Percentiles rank a stretch among this genome's conserved stretches.
phyloP scores from a whole-genome alignment of 2,329 filamentous ascomycete genomes.

The Neopestalotiopsis sp. region DNA sequence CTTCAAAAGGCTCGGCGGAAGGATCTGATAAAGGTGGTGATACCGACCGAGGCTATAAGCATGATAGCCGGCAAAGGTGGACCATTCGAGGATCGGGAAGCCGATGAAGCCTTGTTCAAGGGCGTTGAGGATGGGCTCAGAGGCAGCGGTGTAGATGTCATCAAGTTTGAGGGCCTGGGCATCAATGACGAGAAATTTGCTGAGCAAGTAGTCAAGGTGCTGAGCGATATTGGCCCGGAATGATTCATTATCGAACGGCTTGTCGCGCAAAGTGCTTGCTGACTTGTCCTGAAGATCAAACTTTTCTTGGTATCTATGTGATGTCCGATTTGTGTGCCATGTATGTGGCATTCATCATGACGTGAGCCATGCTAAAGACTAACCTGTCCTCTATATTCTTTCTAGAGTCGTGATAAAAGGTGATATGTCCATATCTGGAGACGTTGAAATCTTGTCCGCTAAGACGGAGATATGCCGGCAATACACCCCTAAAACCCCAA shows the following conservation, averaged over 20 bases:
- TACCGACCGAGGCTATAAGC: slow-evolving; percentile 66
- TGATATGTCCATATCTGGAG: background rate
- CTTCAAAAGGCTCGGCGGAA: slow-evolving; percentile 47
- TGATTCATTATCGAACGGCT: background rate
- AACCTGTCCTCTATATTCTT: background rate
- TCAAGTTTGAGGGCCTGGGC: slow-evolving; percentile 50
- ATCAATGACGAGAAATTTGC: slow-evolving; percentile 54
- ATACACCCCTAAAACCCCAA: background rate
- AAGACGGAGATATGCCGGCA: background rate
- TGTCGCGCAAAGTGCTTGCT: background rate
- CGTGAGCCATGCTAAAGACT: no score
- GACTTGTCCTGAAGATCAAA: background rate
- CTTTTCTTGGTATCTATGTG: background rate
- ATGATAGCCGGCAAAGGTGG: slow-evolving; percentile 59
- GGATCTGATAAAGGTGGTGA: slow-evolving; percentile 56
- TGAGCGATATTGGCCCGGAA: background rate
- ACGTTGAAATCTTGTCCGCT: background rate
- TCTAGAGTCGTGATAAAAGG: background rate
- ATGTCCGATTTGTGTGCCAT: no score
- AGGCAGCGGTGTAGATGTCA: slow-evolving; percentile 52
- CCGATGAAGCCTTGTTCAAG: slow-evolving; percentile 56
- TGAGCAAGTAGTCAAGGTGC: slow-evolving; percentile 9
- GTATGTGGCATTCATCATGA: no score
- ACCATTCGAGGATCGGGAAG: slow-evolving; percentile 53
- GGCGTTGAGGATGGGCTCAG: slow-evolving; percentile 53